Conservation (phyloP, 805 yeast genomes). For the Saccharomycopsis capsularis region DNA sequence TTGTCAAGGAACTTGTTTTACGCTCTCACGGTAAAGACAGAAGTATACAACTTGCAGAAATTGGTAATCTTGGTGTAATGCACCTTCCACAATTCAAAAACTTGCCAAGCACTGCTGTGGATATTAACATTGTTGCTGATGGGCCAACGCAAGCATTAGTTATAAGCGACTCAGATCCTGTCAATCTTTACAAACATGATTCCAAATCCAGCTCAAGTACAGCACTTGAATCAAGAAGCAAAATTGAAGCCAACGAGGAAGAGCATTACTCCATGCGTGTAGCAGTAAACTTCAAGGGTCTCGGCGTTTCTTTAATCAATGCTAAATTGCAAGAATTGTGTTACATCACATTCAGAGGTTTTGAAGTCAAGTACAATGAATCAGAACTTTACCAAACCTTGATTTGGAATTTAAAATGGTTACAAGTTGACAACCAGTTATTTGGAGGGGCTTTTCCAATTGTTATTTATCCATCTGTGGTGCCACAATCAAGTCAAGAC, state of each 20-base stretch:
- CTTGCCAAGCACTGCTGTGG: constrained; percentile 51
- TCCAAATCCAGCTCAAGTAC: constrained; percentile 29
- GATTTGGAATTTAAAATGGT: constrained; percentile 82
- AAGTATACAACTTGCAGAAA: constrained; percentile 80
- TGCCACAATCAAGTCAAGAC: constrained; percentile 78
- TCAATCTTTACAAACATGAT: constrained; percentile 63
- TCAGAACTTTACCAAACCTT: constrained; percentile 78
- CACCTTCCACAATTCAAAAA: constrained; percentile 48
- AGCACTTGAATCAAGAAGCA: constrained; percentile 40
- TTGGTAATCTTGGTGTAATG: constrained; percentile 87
- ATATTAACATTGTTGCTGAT: constrained; percentile 89
- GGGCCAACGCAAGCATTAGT: constrained; percentile 90
- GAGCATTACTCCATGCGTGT: constrained; percentile 34
- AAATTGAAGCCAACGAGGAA: constrained; percentile 35
- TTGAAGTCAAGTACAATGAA: constrained; percentile 74
- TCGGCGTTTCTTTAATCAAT: constrained; percentile 82
- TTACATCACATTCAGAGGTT: constrained; percentile 74
- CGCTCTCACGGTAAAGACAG: constrained; percentile 69
- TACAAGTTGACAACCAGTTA: constrained; percentile 88
- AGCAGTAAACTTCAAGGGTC: constrained; percentile 66
- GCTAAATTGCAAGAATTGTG: constrained; percentile 67
- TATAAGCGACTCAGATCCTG: constrained; percentile 74
- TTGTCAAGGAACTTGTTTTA: constrained; percentile 69
- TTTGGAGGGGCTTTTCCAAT: constrained; percentile 87
- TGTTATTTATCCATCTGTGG: constrained; percentile 78